These are phyloP conservation scores for Saccharomyces eubayanus DNA, from an alignment of 805 yeast genomes.

Conservation along the genomic window DNA sequence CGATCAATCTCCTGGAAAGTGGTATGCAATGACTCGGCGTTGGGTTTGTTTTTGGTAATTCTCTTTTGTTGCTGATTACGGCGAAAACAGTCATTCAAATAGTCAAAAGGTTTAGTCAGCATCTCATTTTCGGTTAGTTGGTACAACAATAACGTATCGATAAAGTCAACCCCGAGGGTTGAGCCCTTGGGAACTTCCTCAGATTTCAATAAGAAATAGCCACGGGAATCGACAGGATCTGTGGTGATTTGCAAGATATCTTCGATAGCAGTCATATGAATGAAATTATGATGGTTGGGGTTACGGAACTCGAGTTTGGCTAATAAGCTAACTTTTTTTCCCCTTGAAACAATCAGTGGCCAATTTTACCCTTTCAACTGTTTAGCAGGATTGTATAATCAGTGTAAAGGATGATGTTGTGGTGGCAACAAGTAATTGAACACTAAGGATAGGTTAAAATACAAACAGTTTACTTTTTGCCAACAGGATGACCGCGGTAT, in stretches of 20 bases:
- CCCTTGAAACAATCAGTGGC: not conserved
- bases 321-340: not conserved
- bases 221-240: constrained; percentile 11
- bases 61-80: constrained; percentile 35
- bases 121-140: constrained; percentile 29
- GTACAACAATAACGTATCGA: constrained; percentile 25
- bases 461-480: not conserved
- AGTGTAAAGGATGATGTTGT: not conserved
- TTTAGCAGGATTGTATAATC: not conserved
- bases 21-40: constrained; percentile 30
- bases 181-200: constrained; percentile 14
- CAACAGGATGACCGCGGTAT: not conserved
- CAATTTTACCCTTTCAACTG: not conserved
- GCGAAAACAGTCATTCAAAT: constrained; percentile 24
- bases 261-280: constrained; percentile 18
- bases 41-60: constrained; percentile 35
- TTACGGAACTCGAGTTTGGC: not conserved
- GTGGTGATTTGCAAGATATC: constrained; percentile 23
- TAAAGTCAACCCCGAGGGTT: constrained; percentile 12
- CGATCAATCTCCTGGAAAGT: constrained; percentile 41
- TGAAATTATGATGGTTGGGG: not conserved
- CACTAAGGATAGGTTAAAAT: not conserved
- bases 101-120: constrained; percentile 18
- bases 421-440: not conserved
- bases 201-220: constrained; percentile 7